Evolutionary conservation across 192 early-diverging fungal species (phyloP).

Genomic region (Mortierella claussenii): DNA sequence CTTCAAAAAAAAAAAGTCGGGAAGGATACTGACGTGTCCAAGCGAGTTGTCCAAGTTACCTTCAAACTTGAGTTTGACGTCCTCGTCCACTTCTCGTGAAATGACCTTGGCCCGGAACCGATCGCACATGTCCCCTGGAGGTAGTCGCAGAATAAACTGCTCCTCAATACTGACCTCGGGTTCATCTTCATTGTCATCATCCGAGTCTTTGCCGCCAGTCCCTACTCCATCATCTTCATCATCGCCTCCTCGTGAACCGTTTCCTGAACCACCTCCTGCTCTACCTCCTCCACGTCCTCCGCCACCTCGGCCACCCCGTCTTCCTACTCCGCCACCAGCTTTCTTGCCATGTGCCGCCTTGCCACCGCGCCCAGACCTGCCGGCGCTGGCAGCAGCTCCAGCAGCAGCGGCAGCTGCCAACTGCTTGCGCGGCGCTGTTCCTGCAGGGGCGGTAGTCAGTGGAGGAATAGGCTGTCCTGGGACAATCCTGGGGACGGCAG

Average conservation of each 20-base stretch:
- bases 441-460: constrained; percentile 23
- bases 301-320: constrained; percentile 15
- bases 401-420: constrained; percentile 44
- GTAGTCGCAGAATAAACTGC: constrained; percentile 82
- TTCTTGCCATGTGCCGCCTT: constrained; percentile 27
- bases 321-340: neutral
- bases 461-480: constrained; percentile 9
- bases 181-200: constrained; percentile 69
- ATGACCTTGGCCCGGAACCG: constrained; percentile 63
- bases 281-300: constrained; percentile 23
- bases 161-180: constrained; percentile 81
- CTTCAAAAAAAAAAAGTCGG: no score
- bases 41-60: constrained; percentile 9
- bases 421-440: constrained; percentile 39
- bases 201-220: constrained; percentile 33
- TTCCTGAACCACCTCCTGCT: constrained; percentile 12
- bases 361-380: constrained; percentile 22
- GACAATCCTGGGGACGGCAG: no score
- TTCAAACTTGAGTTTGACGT: constrained; percentile 58
- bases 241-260: neutral
- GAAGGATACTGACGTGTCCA: no score
- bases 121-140: constrained; percentile 61
- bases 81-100: constrained; percentile 52
- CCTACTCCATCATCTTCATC: constrained; percentile 12
- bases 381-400: constrained; percentile 24